These are phyloP conservation scores for Brassica cretica DNA, from an alignment of 345 rosid genomes.

Conservation along the genomic window DNA sequence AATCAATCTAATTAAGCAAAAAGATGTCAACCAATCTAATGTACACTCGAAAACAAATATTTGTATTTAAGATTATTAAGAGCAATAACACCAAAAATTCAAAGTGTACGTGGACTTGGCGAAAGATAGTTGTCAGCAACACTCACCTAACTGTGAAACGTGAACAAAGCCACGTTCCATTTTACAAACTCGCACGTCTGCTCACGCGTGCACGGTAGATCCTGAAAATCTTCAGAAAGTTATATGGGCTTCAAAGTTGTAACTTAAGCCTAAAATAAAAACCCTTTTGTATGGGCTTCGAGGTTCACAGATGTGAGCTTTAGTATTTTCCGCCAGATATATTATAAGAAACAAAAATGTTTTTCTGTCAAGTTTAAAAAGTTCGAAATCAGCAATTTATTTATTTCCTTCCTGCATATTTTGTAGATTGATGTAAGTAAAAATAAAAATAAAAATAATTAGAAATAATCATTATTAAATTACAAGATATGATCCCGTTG, in stretches of 20 bases:
- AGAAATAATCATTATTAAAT: no score
- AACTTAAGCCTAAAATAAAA: neutral
- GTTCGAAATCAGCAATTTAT: neutral
- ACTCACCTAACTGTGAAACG: constrained; percentile 37
- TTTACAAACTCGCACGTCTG: neutral
- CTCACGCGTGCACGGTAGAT: neutral
- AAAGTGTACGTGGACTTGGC: no score
- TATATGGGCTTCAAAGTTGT: constrained; percentile 10
- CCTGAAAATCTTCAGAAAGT: neutral
- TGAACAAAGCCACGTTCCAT: constrained; percentile 27
- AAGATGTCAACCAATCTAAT: no score
- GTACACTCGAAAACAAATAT: no score
- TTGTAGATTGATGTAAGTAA: neutral
- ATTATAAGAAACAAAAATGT: neutral
- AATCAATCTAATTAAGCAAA: no score
- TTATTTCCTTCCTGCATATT: neutral
- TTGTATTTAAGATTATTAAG: no score
- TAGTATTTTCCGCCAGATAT: neutral
- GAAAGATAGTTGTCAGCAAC: constrained; percentile 16
- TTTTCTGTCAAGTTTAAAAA: neutral
- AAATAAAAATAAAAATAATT: no score
- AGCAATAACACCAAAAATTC: no score
- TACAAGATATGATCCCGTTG: no score
- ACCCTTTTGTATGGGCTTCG: neutral
- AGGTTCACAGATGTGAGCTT: constrained; percentile 12